Evolutionary conservation across 2,329 filamentous ascomycete species (phyloP).

Genomic region (Paecilomyces sp.): DNA sequence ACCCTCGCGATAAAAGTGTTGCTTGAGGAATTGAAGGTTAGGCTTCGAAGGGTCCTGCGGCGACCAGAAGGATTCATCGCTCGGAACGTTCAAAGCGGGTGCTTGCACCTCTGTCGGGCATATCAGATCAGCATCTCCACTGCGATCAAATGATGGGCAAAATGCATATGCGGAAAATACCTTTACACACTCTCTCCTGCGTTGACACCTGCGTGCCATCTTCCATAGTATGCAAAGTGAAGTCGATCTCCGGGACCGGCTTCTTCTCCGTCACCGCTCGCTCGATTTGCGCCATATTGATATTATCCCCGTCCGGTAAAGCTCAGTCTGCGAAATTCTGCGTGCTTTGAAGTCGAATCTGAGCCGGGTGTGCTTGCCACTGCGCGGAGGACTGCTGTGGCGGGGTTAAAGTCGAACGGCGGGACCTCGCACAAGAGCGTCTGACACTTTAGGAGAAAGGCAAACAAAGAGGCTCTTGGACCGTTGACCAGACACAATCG

Average conservation of each 20-base stretch:
- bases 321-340: not conserved
- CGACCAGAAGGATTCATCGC: constrained; percentile 90
- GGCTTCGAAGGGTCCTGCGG: constrained; percentile 81
- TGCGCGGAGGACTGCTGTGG: not conserved
- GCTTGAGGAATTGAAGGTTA: constrained; percentile 88
- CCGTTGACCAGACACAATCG: not conserved
- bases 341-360: not conserved
- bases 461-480: not conserved
- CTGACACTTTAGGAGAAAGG: not conserved
- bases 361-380: not conserved
- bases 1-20: constrained; percentile 96
- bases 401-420: not conserved
- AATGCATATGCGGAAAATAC: constrained; percentile 43
- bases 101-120: constrained; percentile 80
- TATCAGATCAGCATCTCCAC: constrained; percentile 10
- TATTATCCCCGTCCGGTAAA: not conserved
- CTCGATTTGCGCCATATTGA: constrained; percentile 52
- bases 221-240: constrained; percentile 97
- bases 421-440: not conserved
- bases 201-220: constrained; percentile 95
- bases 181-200: constrained; percentile 94
- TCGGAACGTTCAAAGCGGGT: constrained; percentile 85
- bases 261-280: constrained; percentile 92
- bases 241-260: constrained; percentile 95
- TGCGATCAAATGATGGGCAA: constrained; percentile 3